These are phyloP conservation scores for Ogataea trehaloabstinens DNA, from an alignment of 805 yeast species.

Conservation along the genomic window DNA sequence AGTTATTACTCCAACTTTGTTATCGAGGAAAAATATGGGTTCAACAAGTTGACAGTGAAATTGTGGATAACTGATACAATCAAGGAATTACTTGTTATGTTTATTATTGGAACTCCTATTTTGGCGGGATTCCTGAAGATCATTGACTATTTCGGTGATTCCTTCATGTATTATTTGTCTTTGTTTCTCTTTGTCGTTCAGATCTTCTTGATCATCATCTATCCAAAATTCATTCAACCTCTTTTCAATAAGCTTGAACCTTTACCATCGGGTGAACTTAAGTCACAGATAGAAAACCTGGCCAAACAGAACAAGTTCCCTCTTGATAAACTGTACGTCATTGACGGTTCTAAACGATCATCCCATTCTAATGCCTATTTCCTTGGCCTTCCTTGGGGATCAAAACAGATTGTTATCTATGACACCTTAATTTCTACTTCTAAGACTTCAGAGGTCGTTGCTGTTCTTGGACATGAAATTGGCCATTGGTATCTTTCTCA, in stretches of 20 bases:
- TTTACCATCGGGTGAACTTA: conserved; percentile 85
- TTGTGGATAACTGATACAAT: conserved; percentile 73
- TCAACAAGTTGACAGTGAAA: conserved; percentile 76
- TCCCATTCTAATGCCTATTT: conserved; percentile 97
- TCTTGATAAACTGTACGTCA: conserved; percentile 75
- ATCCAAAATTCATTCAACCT: conserved; percentile 88
- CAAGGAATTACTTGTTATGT: conserved; percentile 54
- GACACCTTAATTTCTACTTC: conserved; percentile 88
- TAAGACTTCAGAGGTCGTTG: conserved; percentile 76
- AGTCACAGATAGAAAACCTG: conserved; percentile 72
- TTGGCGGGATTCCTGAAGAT: conserved; percentile 76
- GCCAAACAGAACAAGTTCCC: conserved; percentile 83
- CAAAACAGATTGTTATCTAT: conserved; percentile 89
- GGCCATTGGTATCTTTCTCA: conserved; percentile 97
- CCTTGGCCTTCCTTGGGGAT: conserved; percentile 90
- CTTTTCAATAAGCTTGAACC: conserved; percentile 89
- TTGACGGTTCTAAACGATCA: conserved; percentile 96
- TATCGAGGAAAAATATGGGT: conserved; percentile 89
- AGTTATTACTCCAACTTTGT: conserved; percentile 79
- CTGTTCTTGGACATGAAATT: conserved; percentile 96
- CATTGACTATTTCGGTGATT: conserved; percentile 74
- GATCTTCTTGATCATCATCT: conserved; percentile 68
- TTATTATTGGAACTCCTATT: conserved; percentile 68
- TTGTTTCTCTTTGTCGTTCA: conserved; percentile 68
- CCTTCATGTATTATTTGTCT: conserved; percentile 79